A percentile compares a stretch with the other conserved stretches of the same genome.
phyloP scores from a whole-genome alignment of 371 early-diverging fungal species.

The Saksenaea oblongispora region DNA sequence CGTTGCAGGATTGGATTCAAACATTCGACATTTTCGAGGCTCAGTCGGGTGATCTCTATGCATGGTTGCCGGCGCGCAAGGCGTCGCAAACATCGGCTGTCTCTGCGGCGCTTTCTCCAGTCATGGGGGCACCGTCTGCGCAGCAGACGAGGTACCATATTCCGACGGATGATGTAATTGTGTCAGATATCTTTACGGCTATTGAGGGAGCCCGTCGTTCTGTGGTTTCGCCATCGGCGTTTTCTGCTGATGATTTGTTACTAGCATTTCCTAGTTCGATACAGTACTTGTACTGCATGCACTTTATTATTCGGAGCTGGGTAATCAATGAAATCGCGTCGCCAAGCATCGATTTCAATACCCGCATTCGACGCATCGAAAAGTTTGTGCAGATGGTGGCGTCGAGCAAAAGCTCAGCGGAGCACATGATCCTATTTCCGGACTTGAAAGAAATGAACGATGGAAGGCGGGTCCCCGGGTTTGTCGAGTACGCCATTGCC shows the following conservation, averaged over 20 bases:
- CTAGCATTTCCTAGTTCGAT: constrained; percentile 70
- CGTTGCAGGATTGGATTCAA: constrained; percentile 74
- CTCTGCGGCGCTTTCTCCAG: constrained; percentile 42
- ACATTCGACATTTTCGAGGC: constrained; percentile 71
- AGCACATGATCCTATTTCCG: constrained; percentile 32
- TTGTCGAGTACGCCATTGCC: constrained; percentile 77
- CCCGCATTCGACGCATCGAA: constrained; percentile 62
- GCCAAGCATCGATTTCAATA: constrained; percentile 45
- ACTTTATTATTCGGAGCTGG: constrained; percentile 76
- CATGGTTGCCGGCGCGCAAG: constrained; percentile 72
- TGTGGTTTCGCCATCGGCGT: constrained; percentile 38
- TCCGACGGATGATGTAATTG: constrained; percentile 50
- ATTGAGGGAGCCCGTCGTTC: constrained; percentile 55
- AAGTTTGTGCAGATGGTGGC: constrained; percentile 64
- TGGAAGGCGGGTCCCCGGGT: constrained; percentile 62
- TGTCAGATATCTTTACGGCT: constrained; percentile 71
- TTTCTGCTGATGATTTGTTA: constrained; percentile 50
- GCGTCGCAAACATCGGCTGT: constrained; percentile 34
- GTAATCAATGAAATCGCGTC: constrained; percentile 65
- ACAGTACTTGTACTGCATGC: constrained; percentile 69
- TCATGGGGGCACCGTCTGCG: constrained; percentile 28
- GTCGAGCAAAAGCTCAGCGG: constrained; percentile 51
- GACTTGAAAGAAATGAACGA: constrained; percentile 29
- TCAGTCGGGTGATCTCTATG: constrained; percentile 69
- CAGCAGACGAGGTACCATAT: constrained; percentile 30